Conservation (phyloP, 1,284 basidiomycete genomes). For the Tausonia pullulans region DNA sequence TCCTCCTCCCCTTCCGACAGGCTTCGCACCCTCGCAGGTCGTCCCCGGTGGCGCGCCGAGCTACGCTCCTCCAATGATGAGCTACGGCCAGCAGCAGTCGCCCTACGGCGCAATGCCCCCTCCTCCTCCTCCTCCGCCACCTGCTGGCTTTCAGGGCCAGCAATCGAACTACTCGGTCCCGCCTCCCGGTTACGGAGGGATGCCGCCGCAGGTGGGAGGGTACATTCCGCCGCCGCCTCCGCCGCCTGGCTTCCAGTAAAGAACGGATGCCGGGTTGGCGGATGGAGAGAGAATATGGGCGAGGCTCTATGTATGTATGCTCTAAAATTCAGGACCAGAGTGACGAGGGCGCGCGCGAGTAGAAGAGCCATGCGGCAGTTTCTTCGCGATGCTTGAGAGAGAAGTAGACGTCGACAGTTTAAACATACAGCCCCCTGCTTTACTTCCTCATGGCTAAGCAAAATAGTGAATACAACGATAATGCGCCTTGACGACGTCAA, state of each 20-base stretch:
- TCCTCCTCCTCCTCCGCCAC: background rate
- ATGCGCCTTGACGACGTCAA: too few relatives aligned
- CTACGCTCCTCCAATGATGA: background rate
- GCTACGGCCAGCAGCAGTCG: background rate
- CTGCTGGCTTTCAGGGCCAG: background rate
- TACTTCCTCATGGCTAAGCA: too few relatives aligned
- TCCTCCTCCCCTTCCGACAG: conserved; percentile 4
- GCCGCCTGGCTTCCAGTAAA: background rate
- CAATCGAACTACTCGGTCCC: conserved; percentile 8
- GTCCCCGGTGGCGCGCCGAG: background rate
- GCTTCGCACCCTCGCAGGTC: background rate
- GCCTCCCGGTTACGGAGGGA: conserved; percentile 8
- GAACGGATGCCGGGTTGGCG: background rate
- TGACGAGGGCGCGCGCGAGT: too few relatives aligned
- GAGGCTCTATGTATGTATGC: too few relatives aligned
- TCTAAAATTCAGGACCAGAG: too few relatives aligned
- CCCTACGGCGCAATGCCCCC: background rate
- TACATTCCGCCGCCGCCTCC: conserved; percentile 13
- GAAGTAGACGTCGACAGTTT: too few relatives aligned
- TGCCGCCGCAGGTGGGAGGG: background rate
- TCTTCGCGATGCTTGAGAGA: too few relatives aligned
- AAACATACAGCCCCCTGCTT: too few relatives aligned
- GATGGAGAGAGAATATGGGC: too few relatives aligned
- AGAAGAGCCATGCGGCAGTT: too few relatives aligned
- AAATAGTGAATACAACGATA: too few relatives aligned